A percentile compares a stretch with the other conserved stretches of the same genome.
Conservation (phyloP, 169 alveolate genomes). For the Plasmodium cynomolgi region DNA sequence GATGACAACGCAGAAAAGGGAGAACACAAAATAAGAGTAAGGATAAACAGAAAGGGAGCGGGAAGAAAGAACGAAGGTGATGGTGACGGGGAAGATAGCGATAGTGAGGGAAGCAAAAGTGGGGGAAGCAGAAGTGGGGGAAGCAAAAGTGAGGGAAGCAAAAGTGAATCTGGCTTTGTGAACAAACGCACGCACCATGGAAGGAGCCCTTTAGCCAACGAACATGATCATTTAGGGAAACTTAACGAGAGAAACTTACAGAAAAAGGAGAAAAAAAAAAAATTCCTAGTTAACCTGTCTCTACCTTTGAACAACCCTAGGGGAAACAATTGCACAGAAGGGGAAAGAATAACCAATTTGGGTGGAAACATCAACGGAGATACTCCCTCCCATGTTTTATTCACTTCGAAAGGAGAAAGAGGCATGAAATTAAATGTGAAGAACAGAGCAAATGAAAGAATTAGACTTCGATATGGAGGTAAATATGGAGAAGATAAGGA, state of each 20-base stretch:
- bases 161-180: background rate
- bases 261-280: background rate
- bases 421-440: background rate
- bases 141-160: background rate
- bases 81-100: background rate
- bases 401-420: background rate
- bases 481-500: background rate
- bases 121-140: no score
- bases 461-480: background rate
- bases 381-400: background rate
- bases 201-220: background rate
- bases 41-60: background rate
- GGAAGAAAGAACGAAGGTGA: background rate
- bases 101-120: background rate
- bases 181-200: background rate
- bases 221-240: background rate
- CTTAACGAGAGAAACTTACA: background rate
- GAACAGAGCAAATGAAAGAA: background rate
- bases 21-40: background rate
- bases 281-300: background rate
- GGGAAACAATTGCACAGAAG: background rate
- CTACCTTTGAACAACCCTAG: background rate
- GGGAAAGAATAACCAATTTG: background rate
- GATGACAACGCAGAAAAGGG: background rate
- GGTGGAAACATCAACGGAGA: background rate